Conservation (phyloP, 345 rosid genomes). For the Rhodamnia rubescens region DNA sequence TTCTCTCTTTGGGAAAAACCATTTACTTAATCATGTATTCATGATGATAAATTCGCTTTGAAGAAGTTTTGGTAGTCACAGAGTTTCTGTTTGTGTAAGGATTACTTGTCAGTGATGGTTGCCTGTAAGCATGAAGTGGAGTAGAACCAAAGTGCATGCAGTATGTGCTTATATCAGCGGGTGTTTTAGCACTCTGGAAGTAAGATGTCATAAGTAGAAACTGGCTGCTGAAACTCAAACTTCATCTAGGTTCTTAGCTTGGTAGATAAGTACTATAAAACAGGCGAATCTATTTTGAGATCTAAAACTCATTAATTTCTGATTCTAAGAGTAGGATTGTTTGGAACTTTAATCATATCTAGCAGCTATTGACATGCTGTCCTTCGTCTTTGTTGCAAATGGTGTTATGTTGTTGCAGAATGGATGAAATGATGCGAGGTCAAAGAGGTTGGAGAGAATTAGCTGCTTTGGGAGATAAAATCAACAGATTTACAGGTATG, state of each 20-base stretch:
- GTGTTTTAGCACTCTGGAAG: neutral
- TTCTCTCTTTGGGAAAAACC: neutral
- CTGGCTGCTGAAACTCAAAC: neutral
- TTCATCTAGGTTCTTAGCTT: neutral
- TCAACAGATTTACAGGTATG: conserved; percentile 82
- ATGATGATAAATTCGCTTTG: neutral
- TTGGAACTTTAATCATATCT: neutral
- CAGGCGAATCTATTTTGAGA: neutral
- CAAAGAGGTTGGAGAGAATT: conserved; percentile 95
- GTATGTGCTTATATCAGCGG: neutral
- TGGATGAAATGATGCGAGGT: conserved; percentile 99
- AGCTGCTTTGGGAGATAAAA: conserved; percentile 72
- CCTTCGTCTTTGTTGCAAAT: neutral
- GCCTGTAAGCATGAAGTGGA: neutral
- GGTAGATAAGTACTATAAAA: neutral
- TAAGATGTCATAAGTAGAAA: neutral
- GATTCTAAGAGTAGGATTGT: neutral
- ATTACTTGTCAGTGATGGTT: neutral
- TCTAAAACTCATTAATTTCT: neutral
- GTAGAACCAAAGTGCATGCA: neutral
- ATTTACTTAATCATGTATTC: neutral
- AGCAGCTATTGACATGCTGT: neutral
- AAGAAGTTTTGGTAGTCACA: neutral
- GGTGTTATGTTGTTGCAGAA: conserved; percentile 23
- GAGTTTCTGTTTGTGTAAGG: neutral